A percentile compares a stretch with the other conserved stretches of the same genome.
These are phyloP conservation scores for Pichia phayaonensis DNA, from an alignment of 805 yeast species.

Conservation along the genomic window DNA sequence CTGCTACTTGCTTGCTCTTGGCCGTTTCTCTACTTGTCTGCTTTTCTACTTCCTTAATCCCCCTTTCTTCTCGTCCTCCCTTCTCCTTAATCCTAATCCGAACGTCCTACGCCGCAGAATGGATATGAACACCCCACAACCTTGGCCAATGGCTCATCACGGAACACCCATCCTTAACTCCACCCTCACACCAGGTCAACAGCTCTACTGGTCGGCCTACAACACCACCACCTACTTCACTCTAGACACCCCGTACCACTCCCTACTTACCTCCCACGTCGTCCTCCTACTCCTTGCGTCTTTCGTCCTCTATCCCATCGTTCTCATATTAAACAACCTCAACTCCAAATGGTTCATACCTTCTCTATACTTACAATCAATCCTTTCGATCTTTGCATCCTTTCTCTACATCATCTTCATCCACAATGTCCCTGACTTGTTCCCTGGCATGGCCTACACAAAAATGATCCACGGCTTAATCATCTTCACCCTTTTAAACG, in stretches of 20 bases:
- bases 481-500: constrained; percentile 46
- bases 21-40: too few relatives aligned
- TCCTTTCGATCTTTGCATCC: constrained; percentile 41
- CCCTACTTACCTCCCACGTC: constrained; percentile 50
- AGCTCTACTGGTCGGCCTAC: constrained; percentile 69
- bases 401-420: constrained; percentile 50
- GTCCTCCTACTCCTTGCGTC: constrained; percentile 36
- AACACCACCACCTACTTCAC: constrained; percentile 71
- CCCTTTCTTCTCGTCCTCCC: neutral
- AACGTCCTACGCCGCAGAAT: too few relatives aligned
- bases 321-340: constrained; percentile 56
- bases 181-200: constrained; percentile 61
- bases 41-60: neutral
- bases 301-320: constrained; percentile 57
- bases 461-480: constrained; percentile 57
- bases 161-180: constrained; percentile 71
- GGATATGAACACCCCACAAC: constrained; percentile 25
- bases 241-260: constrained; percentile 39
- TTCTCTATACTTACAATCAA: constrained; percentile 43
- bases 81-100: too few relatives aligned
- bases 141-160: constrained; percentile 43
- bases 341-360: constrained; percentile 54
- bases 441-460: constrained; percentile 70
- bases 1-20: too few relatives aligned
- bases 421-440: constrained; percentile 53